Evolutionary conservation across 495 filamentous ascomycete genomes (phyloP), one percentile per base, ranked within the genome.

Genomic region (Penicillium coprophilum): DNA sequence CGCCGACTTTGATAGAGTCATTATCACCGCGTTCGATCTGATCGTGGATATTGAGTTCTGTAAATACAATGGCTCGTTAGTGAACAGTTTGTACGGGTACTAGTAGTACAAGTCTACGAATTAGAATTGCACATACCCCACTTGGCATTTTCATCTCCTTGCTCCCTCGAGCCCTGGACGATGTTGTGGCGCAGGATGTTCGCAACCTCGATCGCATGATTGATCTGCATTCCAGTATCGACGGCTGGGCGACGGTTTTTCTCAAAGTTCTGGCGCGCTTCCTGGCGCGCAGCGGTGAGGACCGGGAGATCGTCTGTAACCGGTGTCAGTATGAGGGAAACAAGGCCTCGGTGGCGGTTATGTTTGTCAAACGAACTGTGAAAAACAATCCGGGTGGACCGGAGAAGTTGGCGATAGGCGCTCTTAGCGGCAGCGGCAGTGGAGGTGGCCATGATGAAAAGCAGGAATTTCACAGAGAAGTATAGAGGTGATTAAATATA

Each of bases 21-120:
- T 98, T 98, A 75, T 96, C 90, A 28, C 92, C 91, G 32, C 90
- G 80, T 71, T 97, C 94, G 43, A 89, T 98, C 53, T 92, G 77
- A 46, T 95, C 83, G 69, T 96, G 94, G 64, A 98, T 96, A 15
- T 84, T 78, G 49, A 98, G 77, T 69, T 89, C 92, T 95, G 60
- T 44, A 52, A 13, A 49, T 19, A 41, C 21, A 28, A 12, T 19
- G 27, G 12, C 8, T 23, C 15, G 51, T 65, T 52, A 66, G 58
- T 32, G 43, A 41, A 43, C 45, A 30, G 23, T 13, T 6, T 10
- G 19, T 20, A 31, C 2, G 3, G 2, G 17, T 10, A 20, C 9
- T 30, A 31, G 2, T 1, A 19, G 17, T 30, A 32, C 9, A 17
- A 8, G 31, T 4, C 27, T 17, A 13, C n/a, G n/a, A n/a, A n/a